Evolutionary conservation across 2,329 filamentous ascomycete genomes (phyloP).

Genomic region (Aspergillus oerlinghausenensis): DNA sequence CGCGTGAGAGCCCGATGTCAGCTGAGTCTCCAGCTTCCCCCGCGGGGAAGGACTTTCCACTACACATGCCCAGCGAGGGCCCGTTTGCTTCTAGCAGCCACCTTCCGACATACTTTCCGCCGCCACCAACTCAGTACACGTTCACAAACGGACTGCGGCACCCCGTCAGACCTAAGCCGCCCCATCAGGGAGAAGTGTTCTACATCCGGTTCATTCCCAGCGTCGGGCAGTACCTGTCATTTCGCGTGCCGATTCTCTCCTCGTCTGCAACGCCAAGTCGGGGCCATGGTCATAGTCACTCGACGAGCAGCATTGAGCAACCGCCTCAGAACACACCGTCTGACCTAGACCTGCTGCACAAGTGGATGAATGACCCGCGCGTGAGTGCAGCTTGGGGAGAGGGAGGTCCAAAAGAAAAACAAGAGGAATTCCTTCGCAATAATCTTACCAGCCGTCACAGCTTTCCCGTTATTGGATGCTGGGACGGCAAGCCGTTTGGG

Average conservation of each 20-base stretch:
- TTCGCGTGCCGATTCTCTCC: slow-evolving; percentile 69
- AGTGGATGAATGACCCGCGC: slow-evolving; percentile 84
- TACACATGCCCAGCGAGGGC: slow-evolving; percentile 26
- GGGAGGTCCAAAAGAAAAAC: slow-evolving; percentile 49
- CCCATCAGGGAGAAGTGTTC: slow-evolving; percentile 83
- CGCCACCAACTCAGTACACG: slow-evolving; percentile 73
- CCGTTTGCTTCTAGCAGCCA: slow-evolving; percentile 56
- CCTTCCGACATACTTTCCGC: slow-evolving; percentile 86
- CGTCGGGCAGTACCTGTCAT: slow-evolving; percentile 77
- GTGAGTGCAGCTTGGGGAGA: slow-evolving; percentile 82
- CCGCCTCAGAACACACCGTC: slow-evolving; percentile 39
- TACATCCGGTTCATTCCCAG: slow-evolving; percentile 85
- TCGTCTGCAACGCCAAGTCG: slow-evolving; percentile 25
- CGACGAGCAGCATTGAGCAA: slow-evolving; percentile 39
- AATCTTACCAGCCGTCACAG: slow-evolving; percentile 66
- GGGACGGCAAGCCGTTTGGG: slow-evolving; percentile 92
- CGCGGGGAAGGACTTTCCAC: slow-evolving; percentile 1
- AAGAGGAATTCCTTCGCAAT: slow-evolving; percentile 63
- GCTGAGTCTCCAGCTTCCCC: slow-evolving; percentile 3
- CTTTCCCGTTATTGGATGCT: slow-evolving; percentile 87
- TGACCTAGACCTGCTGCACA: slow-evolving; percentile 67
- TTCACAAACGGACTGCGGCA: slow-evolving; percentile 76
- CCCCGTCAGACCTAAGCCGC: slow-evolving; percentile 80
- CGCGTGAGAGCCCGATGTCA: slow-evolving; percentile 25
- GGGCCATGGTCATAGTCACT: slow-evolving; percentile 20